phyloP scores from a whole-genome alignment of 306 rosid species.

The Boehmeria nivea region DNA sequence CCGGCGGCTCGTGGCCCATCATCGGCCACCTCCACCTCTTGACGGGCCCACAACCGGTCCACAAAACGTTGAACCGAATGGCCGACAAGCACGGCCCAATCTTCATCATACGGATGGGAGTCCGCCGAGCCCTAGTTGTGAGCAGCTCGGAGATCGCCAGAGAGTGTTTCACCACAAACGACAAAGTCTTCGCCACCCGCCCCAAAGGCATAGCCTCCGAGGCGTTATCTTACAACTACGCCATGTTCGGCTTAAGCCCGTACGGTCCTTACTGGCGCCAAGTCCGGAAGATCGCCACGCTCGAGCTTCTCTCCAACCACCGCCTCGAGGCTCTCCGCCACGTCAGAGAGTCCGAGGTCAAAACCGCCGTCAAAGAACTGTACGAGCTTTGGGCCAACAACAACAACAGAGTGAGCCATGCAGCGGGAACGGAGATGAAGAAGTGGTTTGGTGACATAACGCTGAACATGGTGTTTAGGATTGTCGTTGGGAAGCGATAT shows the following conservation, averaged over 20 bases:
- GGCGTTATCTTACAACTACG: conserved; percentile 14
- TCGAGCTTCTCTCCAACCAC: conserved; percentile 19
- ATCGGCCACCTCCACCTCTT: conserved; percentile 35
- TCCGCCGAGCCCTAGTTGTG: conserved; percentile 1
- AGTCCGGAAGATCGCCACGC: conserved; percentile 19
- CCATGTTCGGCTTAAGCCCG: conserved; percentile 21
- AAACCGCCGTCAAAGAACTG: neutral
- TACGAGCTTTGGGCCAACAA: neutral
- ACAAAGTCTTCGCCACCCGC: conserved; percentile 15
- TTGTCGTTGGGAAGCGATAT: conserved; percentile 10
- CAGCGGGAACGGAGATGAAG: conserved; percentile 3
- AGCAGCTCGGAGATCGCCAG: conserved; percentile 14
- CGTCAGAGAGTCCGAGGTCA: conserved; percentile 13
- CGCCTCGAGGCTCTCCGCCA: conserved; percentile 11
- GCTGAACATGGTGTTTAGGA: conserved; percentile 10
- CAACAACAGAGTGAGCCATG: neutral
- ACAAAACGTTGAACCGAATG: conserved; percentile 18
- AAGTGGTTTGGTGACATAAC: neutral
- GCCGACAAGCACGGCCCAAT: conserved; percentile 28
- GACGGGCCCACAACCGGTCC: conserved; percentile 16
- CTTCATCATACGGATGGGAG: conserved; percentile 14
- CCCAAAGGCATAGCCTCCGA: conserved; percentile 10
- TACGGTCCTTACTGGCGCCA: conserved; percentile 29
- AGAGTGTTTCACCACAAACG: conserved; percentile 28
- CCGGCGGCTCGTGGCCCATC: conserved; percentile 32